These are phyloP conservation scores for Eremothecium gossypii DNA, from an alignment of 1,139 yeast genomes.

Conservation along the genomic window DNA sequence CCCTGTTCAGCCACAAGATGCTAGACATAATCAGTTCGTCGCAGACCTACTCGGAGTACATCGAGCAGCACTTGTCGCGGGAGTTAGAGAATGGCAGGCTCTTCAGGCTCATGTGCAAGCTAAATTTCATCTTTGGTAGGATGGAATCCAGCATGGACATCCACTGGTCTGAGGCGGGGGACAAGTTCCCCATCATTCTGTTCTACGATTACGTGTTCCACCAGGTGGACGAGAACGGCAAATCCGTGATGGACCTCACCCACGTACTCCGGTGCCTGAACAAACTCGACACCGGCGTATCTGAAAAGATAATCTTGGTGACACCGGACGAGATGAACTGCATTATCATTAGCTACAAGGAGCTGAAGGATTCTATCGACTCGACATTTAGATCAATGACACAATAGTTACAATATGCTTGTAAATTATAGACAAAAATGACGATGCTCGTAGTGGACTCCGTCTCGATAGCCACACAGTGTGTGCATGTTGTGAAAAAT, in stretches of 20 bases:
- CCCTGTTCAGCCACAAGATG: conserved; percentile 26
- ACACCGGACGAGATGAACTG: conserved; percentile 79
- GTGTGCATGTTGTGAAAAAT: too few species aligned
- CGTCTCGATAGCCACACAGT: too few species aligned
- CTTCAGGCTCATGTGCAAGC: conserved; percentile 70
- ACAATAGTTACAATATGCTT: conserved; percentile 12
- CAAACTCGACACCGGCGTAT: conserved; percentile 87
- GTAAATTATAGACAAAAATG: too few species aligned
- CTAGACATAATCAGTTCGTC: conserved; percentile 44
- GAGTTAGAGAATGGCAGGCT: conserved; percentile 87
- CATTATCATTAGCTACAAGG: conserved; percentile 71
- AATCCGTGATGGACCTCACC: conserved; percentile 71
- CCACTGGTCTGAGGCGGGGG: conserved; percentile 71
- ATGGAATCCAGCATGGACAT: conserved; percentile 51
- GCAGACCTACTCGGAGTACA: conserved; percentile 49
- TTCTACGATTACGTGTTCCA: conserved; percentile 84
- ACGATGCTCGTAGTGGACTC: too few species aligned
- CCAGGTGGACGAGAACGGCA: conserved; percentile 68
- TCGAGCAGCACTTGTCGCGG: conserved; percentile 55
- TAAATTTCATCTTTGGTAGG: conserved; percentile 69
- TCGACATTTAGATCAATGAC: conserved; percentile 56
- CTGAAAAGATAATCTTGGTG: conserved; percentile 70
- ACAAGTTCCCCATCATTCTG: conserved; percentile 61
- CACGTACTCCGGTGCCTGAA: conserved; percentile 73
- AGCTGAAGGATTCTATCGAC: conserved; percentile 63